These are phyloP conservation scores for Carex kokanica DNA, from an alignment of 176 grass and related monocot species.

Conservation along the genomic window DNA sequence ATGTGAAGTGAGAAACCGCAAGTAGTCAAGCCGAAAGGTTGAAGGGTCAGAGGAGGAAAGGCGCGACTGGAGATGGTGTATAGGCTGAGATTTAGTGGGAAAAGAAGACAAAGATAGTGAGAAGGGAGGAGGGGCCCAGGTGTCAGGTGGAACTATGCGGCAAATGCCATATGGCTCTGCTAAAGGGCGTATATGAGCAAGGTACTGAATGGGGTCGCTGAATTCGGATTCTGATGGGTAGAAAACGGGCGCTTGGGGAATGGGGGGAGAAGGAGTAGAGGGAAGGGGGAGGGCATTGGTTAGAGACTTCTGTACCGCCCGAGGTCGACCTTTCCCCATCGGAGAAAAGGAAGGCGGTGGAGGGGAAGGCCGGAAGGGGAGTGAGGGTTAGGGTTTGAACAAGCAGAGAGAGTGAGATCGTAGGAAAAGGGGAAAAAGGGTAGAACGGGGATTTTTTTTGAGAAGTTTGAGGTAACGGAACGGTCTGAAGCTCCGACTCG, in stretches of 20 bases:
- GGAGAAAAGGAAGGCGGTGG: neutral
- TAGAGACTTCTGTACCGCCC: neutral
- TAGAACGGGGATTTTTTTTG: neutral
- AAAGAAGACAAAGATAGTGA: slow-evolving; percentile 48
- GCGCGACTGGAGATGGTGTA: slow-evolving; percentile 76
- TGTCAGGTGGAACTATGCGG: slow-evolving; percentile 73
- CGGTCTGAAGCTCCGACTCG: neutral
- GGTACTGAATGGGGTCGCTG: slow-evolving; percentile 63
- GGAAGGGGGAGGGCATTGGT: neutral
- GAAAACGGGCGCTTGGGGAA: slow-evolving; percentile 65
- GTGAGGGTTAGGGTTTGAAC: slow-evolving; percentile 26
- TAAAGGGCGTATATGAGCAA: slow-evolving; percentile 50
- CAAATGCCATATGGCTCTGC: slow-evolving; percentile 88
- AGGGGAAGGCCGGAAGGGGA: neutral
- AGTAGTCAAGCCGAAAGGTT: slow-evolving; percentile 82
- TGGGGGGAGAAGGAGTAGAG: neutral
- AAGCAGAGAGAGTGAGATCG: neutral
- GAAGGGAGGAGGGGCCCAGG: slow-evolving; percentile 61
- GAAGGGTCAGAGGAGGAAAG: slow-evolving; percentile 65
- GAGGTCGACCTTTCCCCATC: slow-evolving; percentile 29
- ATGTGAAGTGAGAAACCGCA: slow-evolving; percentile 46
- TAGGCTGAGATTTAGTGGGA: slow-evolving; percentile 80
- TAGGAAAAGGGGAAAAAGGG: neutral
- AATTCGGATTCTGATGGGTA: slow-evolving; percentile 80
- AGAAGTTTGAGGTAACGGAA: slow-evolving; percentile 11